Conservation (phyloP, 1,139 yeast genomes). For the Blastobotrys raffinosifermentans region DNA sequence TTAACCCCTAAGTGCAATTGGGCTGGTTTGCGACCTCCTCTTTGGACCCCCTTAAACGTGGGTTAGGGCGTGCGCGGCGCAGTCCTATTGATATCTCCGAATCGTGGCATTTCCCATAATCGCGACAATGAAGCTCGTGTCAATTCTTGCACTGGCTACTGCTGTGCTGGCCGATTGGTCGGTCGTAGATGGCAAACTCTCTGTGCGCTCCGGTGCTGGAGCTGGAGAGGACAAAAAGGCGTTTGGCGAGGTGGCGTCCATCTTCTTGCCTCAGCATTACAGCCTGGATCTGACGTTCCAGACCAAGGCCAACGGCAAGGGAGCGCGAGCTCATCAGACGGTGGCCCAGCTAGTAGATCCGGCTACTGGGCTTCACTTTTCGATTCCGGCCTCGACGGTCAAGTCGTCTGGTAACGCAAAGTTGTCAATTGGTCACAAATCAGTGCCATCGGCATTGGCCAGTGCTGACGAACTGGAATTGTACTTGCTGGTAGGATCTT, state of each 20-base stretch:
- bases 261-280: constrained; percentile 12
- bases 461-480: constrained; percentile 18
- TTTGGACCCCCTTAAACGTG: no score
- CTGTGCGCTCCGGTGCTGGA: constrained; percentile 28
- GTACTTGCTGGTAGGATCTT: constrained; percentile 23
- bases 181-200: constrained; percentile 25
- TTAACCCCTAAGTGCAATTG: no score
- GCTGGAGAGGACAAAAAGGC: constrained; percentile 5
- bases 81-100: no score
- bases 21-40: no score
- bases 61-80: no score
- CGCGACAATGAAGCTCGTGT: no score
- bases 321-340: constrained; percentile 27
- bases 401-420: constrained; percentile 26
- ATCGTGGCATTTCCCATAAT: no score
- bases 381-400: constrained; percentile 23
- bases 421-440: constrained; percentile 25
- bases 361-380: constrained; percentile 21
- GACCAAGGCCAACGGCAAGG: constrained; percentile 18
- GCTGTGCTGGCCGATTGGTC: constrained; percentile 24
- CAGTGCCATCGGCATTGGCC: constrained; percentile 27
- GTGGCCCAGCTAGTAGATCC: constrained; percentile 23
- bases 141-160: constrained; percentile 11
- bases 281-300: constrained; percentile 22
- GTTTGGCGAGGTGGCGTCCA: constrained; percentile 6